A percentile compares a stretch with the other conserved stretches of the same genome.
These are phyloP conservation scores for Leucosporidium creatinivorum DNA, from an alignment of 768 basidiomycete species.

Conservation along the genomic window DNA sequence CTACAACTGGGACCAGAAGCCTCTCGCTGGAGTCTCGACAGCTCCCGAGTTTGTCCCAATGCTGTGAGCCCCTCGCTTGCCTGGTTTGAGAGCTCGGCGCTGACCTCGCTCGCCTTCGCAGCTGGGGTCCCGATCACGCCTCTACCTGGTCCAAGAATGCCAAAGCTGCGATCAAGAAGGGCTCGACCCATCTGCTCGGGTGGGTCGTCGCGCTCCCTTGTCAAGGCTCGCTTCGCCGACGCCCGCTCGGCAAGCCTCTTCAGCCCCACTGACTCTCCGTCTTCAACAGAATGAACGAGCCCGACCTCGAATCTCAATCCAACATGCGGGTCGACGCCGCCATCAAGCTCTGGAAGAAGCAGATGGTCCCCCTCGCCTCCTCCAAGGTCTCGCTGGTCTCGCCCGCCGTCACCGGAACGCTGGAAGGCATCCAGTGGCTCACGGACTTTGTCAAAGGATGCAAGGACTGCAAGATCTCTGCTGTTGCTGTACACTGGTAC, in stretches of 20 bases:
- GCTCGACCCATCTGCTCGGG: constrained; percentile 20
- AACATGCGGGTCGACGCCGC: constrained; percentile 18
- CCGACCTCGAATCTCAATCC: constrained; percentile 16
- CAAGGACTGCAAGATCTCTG: no score
- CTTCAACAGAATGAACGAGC: constrained; percentile 18
- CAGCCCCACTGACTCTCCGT: no score
- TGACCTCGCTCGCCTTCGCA: not conserved
- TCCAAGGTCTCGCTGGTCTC: constrained; percentile 23
- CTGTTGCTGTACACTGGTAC: no score
- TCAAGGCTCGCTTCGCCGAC: no score
- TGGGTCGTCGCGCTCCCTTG: no score
- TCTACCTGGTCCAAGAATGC: constrained; percentile 16
- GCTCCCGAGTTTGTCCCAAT: constrained; percentile 24
- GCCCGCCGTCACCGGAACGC: constrained; percentile 20
- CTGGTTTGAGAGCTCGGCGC: not conserved
- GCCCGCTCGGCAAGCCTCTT: not conserved
- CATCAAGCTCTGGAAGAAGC: constrained; percentile 16
- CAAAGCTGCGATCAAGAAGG: constrained; percentile 10
- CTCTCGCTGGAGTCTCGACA: no score
- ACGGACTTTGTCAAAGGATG: no score
- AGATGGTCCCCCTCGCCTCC: constrained; percentile 23
- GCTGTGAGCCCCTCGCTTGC: constrained; percentile 14
- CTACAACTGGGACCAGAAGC: no score
- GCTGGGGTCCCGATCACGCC: constrained; percentile 1
- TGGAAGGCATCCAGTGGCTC: no score